Percentiles rank a stretch among this genome's conserved stretches.
Conservation (phyloP, 768 basidiomycete genomes). For the Pleurotus djamor region DNA sequence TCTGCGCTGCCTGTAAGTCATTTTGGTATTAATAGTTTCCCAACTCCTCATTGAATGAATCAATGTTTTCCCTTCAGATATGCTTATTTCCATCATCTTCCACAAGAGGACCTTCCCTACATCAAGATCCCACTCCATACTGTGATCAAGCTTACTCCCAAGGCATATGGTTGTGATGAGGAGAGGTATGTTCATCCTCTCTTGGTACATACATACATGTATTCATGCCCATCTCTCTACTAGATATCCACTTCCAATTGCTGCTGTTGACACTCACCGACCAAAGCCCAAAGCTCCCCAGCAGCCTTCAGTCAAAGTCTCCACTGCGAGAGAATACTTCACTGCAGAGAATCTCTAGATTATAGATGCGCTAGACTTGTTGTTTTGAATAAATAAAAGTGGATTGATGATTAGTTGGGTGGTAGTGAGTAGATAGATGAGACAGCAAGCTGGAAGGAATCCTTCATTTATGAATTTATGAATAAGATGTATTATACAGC, state of each 20-base stretch:
- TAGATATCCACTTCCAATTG: constrained; percentile 87
- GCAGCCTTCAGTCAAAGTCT: constrained; percentile 23
- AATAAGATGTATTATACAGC: too few relatives aligned
- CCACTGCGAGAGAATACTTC: constrained; percentile 42
- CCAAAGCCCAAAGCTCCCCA: constrained; percentile 47
- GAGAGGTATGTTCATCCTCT: constrained; percentile 55
- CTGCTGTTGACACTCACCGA: constrained; percentile 93
- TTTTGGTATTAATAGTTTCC: background rate
- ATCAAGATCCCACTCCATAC: constrained; percentile 98
- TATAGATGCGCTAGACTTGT: background rate
- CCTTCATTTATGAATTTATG: too few relatives aligned
- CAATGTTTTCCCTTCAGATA: constrained; percentile 52
- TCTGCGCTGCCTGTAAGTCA: constrained; percentile 68
- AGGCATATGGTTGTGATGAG: constrained; percentile 98
- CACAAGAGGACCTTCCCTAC: constrained; percentile 94
- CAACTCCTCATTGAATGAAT: too few relatives aligned
- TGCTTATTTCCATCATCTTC: constrained; percentile 92
- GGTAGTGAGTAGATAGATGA: too few relatives aligned
- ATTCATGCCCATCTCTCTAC: constrained; percentile 4
- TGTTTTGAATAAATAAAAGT: background rate
- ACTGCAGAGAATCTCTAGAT: constrained; percentile 14
- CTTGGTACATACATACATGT: background rate
- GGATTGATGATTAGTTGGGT: background rate
- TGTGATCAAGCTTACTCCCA: constrained; percentile 96
- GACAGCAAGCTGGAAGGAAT: too few relatives aligned